phyloP scores from a whole-genome alignment of 768 basidiomycete genomes.

The Tubosaeta brunneosetosa region DNA sequence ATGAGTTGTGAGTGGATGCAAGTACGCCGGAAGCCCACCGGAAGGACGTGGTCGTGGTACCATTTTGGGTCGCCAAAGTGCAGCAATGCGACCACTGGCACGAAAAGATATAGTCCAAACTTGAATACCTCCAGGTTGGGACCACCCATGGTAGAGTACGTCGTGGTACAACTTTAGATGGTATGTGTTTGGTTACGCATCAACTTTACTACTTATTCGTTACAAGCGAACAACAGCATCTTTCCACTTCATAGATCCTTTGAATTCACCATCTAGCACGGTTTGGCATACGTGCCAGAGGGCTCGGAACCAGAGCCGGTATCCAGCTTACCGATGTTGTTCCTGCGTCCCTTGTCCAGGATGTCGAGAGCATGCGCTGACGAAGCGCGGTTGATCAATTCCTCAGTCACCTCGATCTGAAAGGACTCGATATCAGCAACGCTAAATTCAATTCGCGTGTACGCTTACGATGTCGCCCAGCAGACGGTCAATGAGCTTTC shows the following conservation, averaged over 20 bases:
- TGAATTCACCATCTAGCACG: slow-evolving; percentile 40
- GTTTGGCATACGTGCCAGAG: slow-evolving; percentile 64
- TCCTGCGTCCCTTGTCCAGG: slow-evolving; percentile 30
- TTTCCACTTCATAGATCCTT: not conserved
- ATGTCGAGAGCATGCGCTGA: slow-evolving; percentile 49
- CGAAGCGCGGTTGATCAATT: slow-evolving; percentile 44
- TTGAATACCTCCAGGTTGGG: slow-evolving; percentile 89
- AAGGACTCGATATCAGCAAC: not conserved
- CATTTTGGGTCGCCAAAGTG: slow-evolving; percentile 88
- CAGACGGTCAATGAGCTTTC: slow-evolving; percentile 58
- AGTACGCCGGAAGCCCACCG: slow-evolving; percentile 41
- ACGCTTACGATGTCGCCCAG: slow-evolving; percentile 63
- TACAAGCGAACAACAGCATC: not conserved
- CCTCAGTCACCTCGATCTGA: slow-evolving; percentile 63
- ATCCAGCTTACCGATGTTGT: slow-evolving; percentile 43
- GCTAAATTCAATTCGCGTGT: not conserved
- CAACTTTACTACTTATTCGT: not conserved
- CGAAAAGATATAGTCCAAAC: slow-evolving; percentile 81
- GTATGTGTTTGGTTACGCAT: not conserved
- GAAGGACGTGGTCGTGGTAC: slow-evolving; percentile 74
- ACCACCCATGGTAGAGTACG: slow-evolving; percentile 49
- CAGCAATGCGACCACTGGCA: slow-evolving; percentile 73
- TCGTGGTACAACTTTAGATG: not conserved
- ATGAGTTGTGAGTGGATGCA: not conserved
- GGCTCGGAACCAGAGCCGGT: slow-evolving; percentile 41